phyloP scores from a whole-genome alignment of 1,139 yeast genomes.

The Suzukiozyma palmioleophila region DNA sequence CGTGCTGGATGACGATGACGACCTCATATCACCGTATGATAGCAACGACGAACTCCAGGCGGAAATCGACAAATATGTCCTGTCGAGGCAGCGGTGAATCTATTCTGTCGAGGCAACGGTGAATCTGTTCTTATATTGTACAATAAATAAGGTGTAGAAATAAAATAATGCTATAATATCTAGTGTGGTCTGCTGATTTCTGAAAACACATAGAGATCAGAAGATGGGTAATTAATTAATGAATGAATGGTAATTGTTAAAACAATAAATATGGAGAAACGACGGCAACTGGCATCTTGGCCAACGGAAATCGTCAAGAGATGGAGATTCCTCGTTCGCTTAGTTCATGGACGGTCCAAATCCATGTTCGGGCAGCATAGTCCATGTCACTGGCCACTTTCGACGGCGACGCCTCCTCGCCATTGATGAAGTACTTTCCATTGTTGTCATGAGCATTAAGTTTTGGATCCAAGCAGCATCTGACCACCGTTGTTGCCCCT shows the following conservation, averaged over 20 bases:
- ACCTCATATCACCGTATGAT: slow-evolving; percentile 7
- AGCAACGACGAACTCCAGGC: slow-evolving; percentile 4
- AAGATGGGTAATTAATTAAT: too few relatives aligned
- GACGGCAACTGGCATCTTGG: too few relatives aligned
- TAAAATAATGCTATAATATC: too few relatives aligned
- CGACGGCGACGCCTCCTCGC: slow-evolving; percentile 49
- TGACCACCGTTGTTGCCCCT: slow-evolving; percentile 64
- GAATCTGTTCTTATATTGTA: too few relatives aligned
- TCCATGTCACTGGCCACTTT: slow-evolving; percentile 54
- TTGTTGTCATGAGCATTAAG: slow-evolving; percentile 51
- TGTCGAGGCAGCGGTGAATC: background rate
- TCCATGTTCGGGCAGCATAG: slow-evolving; percentile 71
- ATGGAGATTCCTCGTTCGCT: slow-evolving; percentile 40
- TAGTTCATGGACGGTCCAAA: slow-evolving; percentile 72
- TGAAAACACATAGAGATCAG: too few relatives aligned
- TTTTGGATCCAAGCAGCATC: slow-evolving; percentile 56
- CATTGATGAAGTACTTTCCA: slow-evolving; percentile 65
- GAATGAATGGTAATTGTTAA: too few relatives aligned
- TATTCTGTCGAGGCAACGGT: background rate
- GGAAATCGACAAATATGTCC: background rate
- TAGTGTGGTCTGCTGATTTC: too few relatives aligned
- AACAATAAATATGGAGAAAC: too few relatives aligned
- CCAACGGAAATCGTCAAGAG: slow-evolving; percentile 7
- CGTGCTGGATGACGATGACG: slow-evolving; percentile 6
- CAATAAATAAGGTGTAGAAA: too few relatives aligned